A percentile compares a stretch with the other conserved stretches of the same genome.
Conservation (phyloP, 1,139 yeast genomes). For the Williopsis jadinii region DNA sequence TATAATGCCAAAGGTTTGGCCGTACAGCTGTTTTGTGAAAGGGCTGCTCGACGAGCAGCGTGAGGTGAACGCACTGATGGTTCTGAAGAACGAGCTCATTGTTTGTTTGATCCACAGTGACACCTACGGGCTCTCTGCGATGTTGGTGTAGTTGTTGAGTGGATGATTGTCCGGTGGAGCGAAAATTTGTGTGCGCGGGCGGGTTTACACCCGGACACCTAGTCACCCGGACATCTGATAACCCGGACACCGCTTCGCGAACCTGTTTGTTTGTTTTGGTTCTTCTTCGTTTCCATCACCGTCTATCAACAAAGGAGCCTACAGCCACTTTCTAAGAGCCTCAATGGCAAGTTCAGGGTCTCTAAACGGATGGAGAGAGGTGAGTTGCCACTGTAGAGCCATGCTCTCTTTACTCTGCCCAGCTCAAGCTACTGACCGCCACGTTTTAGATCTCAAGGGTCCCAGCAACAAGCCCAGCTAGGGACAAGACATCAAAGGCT, state of each 20-base stretch:
- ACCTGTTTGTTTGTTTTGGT: too few species aligned
- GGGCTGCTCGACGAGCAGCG: slow-evolving; percentile 4
- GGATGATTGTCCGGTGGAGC: too few species aligned
- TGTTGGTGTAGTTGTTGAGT: too few species aligned
- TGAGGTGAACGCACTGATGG: slow-evolving; percentile 10
- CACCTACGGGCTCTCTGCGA: not conserved
- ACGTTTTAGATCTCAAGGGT: slow-evolving; percentile 3
- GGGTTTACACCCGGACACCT: too few species aligned
- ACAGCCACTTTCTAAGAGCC: too few species aligned
- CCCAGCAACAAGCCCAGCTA: slow-evolving; percentile 19
- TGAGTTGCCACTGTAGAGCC: slow-evolving; percentile 3
- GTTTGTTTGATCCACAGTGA: not conserved
- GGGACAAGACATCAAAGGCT: slow-evolving; percentile 8
- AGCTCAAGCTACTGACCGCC: too few species aligned
- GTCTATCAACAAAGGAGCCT: too few species aligned
- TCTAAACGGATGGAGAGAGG: slow-evolving; percentile 23
- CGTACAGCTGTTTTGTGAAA: slow-evolving; percentile 1
- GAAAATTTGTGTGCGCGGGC: too few species aligned
- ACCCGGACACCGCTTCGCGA: too few species aligned
- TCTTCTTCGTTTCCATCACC: too few species aligned
- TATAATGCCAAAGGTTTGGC: slow-evolving; percentile 16
- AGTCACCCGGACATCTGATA: too few species aligned
- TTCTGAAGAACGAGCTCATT: slow-evolving; percentile 18
- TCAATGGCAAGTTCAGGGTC: not conserved
- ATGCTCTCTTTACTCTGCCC: too few species aligned